These are phyloP conservation scores for Mycena kentingensis DNA, from an alignment of 768 basidiomycete genomes.

Conservation along the genomic window DNA sequence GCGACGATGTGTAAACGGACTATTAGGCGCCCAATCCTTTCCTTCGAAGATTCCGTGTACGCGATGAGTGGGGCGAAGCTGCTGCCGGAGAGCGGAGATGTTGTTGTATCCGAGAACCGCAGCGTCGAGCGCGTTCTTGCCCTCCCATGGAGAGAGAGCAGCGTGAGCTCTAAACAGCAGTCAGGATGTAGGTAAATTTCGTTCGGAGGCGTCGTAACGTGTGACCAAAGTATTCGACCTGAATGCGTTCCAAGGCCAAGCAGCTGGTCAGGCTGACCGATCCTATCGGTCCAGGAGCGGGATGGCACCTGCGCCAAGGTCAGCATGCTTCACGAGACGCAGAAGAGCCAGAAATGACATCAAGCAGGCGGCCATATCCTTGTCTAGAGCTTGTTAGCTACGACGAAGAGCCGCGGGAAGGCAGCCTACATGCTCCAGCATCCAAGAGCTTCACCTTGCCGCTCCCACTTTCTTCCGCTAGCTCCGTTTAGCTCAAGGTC, in stretches of 20 bases:
- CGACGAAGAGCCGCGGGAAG: not conserved
- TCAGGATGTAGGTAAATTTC: not conserved
- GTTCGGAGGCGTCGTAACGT: constrained; percentile 52
- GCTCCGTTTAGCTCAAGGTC: too few relatives aligned
- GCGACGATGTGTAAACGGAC: constrained; percentile 41
- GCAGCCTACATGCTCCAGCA: constrained; percentile 38
- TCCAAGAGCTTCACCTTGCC: constrained; percentile 75
- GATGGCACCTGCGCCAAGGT: constrained; percentile 63
- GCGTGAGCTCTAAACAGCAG: constrained; percentile 67
- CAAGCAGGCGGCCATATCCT: constrained; percentile 75
- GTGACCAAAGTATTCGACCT: constrained; percentile 71
- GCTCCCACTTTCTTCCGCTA: constrained; percentile 78
- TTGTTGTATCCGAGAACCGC: constrained; percentile 84
- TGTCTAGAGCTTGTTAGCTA: constrained; percentile 46
- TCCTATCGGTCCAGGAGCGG: constrained; percentile 73
- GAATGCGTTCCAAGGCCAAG: constrained; percentile 61
- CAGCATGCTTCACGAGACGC: not conserved
- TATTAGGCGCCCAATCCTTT: constrained; percentile 72
- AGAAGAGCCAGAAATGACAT: constrained; percentile 47
- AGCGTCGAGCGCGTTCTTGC: constrained; percentile 80
- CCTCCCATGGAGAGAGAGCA: constrained; percentile 82
- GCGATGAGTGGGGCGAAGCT: constrained; percentile 73
- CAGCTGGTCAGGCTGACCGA: constrained; percentile 66
- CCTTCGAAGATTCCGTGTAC: constrained; percentile 82
- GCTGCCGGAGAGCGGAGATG: constrained; percentile 79